These are phyloP conservation scores for Parmales sp. DNA, from an alignment of 108 stramenopile species.

Conservation along the genomic window DNA sequence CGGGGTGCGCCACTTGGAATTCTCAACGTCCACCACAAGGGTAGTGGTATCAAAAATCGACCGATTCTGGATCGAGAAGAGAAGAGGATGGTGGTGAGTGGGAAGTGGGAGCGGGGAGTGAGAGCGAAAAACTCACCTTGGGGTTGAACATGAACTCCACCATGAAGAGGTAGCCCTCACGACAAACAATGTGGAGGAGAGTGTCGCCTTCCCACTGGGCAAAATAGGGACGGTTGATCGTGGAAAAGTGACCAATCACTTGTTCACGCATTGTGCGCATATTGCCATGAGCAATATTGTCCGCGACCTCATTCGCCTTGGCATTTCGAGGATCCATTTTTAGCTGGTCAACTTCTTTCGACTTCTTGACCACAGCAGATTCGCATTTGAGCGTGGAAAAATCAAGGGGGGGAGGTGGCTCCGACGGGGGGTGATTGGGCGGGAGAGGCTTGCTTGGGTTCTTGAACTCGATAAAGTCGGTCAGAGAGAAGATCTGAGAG, in stretches of 20 bases:
- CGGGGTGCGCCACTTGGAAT: constrained; percentile 28
- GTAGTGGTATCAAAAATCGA: constrained; percentile 17
- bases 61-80: no score
- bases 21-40: constrained; percentile 20
- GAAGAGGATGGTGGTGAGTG: no score
- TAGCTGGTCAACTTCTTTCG: background rate
- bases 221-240: constrained; percentile 19
- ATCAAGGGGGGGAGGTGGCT: background rate
- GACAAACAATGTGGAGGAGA: constrained; percentile 31
- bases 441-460: background rate
- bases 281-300: constrained; percentile 23
- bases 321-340: background rate
- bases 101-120: no score
- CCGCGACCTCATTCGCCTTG: constrained; percentile 13
- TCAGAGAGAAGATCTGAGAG: background rate
- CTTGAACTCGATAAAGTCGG: background rate
- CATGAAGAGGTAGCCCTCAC: constrained; percentile 30
- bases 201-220: constrained; percentile 22
- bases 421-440: background rate
- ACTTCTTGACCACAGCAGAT: background rate
- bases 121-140: no score
- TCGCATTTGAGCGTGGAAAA: background rate
- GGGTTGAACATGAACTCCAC: constrained; percentile 34
- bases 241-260: constrained; percentile 26
- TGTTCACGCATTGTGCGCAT: constrained; percentile 23